phyloP scores from a whole-genome alignment of 768 basidiomycete genomes.

The Hericium rajendrae region DNA sequence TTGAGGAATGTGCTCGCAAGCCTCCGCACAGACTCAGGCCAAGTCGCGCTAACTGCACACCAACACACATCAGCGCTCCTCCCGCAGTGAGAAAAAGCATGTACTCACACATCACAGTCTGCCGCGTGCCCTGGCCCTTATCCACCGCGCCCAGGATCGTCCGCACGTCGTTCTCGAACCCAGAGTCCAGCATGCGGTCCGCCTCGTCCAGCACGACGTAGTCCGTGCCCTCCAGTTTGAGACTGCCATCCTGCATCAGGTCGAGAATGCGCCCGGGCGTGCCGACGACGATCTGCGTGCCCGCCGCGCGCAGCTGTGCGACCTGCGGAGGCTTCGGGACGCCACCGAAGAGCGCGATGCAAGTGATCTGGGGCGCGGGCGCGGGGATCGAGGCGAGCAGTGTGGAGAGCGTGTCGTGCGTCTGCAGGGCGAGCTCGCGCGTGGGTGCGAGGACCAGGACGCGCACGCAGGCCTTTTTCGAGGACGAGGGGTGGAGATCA shows the following conservation, averaged over 20 bases:
- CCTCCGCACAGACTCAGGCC: slow-evolving; percentile 90
- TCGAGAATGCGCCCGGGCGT: slow-evolving; percentile 93
- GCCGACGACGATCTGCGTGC: slow-evolving; percentile 78
- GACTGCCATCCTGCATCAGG: slow-evolving; percentile 77
- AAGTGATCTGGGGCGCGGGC: slow-evolving; percentile 47
- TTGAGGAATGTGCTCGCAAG: slow-evolving; percentile 83
- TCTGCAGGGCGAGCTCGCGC: slow-evolving; percentile 93
- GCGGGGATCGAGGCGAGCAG: slow-evolving; percentile 56
- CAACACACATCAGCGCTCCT: not conserved
- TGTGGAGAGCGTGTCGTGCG: slow-evolving; percentile 69
- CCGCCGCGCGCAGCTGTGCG: slow-evolving; percentile 47
- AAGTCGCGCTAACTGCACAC: slow-evolving; percentile 83
- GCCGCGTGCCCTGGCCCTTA: slow-evolving; percentile 60
- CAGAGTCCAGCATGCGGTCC: slow-evolving; percentile 96
- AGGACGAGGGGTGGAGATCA: slow-evolving; percentile 33
- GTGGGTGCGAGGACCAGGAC: slow-evolving; percentile 84
- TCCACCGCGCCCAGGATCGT: slow-evolving; percentile 60
- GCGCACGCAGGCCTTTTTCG: slow-evolving; percentile 18
- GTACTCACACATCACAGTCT: slow-evolving; percentile 88
- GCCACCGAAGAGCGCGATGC: slow-evolving; percentile 92
- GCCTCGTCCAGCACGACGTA: slow-evolving; percentile 97
- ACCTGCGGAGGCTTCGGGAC: slow-evolving; percentile 83
- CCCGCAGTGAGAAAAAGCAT: not conserved
- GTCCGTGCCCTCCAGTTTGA: slow-evolving; percentile 79
- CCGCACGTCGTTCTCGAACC: slow-evolving; percentile 96